phyloP scores from a whole-genome alignment of 2,329 filamentous ascomycete genomes.

The Penicillium concentricum region DNA sequence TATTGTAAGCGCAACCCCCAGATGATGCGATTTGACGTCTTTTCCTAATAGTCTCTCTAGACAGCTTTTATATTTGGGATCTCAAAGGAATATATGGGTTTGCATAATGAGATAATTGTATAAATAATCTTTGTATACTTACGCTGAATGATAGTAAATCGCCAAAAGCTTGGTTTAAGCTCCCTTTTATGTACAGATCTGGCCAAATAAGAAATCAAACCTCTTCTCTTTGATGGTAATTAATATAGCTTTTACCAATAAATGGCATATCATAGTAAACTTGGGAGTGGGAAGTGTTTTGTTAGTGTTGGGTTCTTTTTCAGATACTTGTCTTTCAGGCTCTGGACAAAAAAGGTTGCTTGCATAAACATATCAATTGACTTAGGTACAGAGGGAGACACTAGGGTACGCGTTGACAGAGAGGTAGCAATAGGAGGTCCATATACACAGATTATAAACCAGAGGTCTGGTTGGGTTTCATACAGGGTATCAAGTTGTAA shows the following conservation, averaged over 20 bases:
- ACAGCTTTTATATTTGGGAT: not conserved
- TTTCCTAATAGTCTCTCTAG: not conserved
- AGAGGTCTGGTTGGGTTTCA: not conserved
- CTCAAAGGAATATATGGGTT: not conserved
- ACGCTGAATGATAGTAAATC: no score
- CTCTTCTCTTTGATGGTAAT: no score
- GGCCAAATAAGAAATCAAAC: no score
- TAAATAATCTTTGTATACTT: no score
- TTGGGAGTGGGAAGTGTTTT: no score
- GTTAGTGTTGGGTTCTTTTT: no score
- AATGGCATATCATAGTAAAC: no score
- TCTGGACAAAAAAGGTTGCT: not conserved
- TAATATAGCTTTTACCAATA: no score
- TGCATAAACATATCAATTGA: not conserved
- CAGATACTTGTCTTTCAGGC: not conserved
- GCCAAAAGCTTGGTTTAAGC: no score
- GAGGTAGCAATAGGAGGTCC: not conserved
- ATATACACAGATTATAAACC: slow-evolving; percentile 1
- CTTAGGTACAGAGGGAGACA: not conserved
- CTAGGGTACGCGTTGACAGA: not conserved
- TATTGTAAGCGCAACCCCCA: not conserved
- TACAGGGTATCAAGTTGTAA: slow-evolving; percentile 14
- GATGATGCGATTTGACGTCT: not conserved
- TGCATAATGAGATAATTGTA: not conserved
- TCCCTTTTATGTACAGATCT: no score